Base-by-base conservation (phyloP, 805 yeast genomes). In the Debaryomyces maramus region DNA sequence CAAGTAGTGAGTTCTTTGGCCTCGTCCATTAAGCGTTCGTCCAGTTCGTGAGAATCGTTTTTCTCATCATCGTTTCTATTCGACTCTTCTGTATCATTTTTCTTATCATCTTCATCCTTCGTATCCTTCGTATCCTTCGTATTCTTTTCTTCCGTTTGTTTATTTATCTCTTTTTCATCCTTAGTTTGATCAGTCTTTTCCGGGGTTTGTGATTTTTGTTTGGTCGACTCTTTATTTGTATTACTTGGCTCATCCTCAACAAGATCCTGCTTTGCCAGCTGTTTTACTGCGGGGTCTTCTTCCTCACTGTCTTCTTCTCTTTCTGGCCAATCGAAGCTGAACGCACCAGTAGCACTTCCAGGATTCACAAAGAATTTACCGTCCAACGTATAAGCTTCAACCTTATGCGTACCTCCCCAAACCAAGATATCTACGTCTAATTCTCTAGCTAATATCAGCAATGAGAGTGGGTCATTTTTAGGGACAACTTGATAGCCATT, bases 261-360 rank as follows among this genome's bases (percentile, higher is more conserved):
- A 22, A 19, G 32, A 14, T 19, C 61, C 49, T 4, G 56, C 58
- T 9, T 58, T 57, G 8, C 60, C 68, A 8, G 61, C 66, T 8
- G 42, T 49, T 6, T 61, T 64, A 4, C 58, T 71, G n/a, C n/a
- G n/a, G n/a, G n/a, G 17, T 36, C 51, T n/a, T 57, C 63, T 3
- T 58, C 66, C 3, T 73, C 72, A 3, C 75, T 82, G 1, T 56
- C 63, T 14, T 75, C 80, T 2, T 71, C 74, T 5, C 69, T 72
- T 42, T 81, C 81, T 65, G 81, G 79, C 53, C 81, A 83, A 36
- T 60, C 65, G 22, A 85, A 75, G 31, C 76, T 75, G 48, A 76
- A 80, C 0, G 97, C 97, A 18, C 99, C 99, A 0, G 97, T 90
- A 30, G 95, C 95, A 56, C 95, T 85, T 0, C 99, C 99, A 0